A percentile compares a stretch with the other conserved stretches of the same genome.
phyloP scores from a whole-genome alignment of 1,284 basidiomycete genomes.

The Ustilago shanxiensis region DNA sequence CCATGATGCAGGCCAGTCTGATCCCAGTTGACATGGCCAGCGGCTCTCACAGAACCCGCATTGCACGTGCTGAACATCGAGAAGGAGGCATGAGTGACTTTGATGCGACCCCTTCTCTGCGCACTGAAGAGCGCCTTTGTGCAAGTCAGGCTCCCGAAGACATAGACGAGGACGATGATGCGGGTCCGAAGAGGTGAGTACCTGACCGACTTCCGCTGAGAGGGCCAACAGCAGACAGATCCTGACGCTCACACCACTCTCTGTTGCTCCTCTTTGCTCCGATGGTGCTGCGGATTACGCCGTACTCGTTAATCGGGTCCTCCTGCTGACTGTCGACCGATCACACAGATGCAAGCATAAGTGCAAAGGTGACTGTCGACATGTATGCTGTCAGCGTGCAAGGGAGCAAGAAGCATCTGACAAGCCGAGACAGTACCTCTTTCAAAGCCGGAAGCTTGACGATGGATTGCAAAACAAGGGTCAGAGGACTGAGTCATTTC shows the following conservation, averaged over 20 bases:
- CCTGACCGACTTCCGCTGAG: background rate
- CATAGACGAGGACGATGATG: slow-evolving; percentile 4
- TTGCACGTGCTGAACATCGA: slow-evolving; percentile 23
- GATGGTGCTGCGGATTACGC: too few relatives aligned
- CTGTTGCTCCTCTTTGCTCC: background rate
- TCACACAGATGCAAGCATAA: slow-evolving; percentile 46
- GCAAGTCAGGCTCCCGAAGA: background rate
- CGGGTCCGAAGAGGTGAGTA: slow-evolving; percentile 45
- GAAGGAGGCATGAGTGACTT: slow-evolving; percentile 7
- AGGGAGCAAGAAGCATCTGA: slow-evolving; percentile 15
- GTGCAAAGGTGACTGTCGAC: slow-evolving; percentile 64
- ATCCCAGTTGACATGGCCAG: slow-evolving; percentile 40
- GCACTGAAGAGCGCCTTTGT: background rate
- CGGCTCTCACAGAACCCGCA: slow-evolving; percentile 27
- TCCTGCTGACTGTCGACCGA: too few relatives aligned
- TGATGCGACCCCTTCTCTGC: background rate
- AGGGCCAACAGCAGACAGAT: background rate
- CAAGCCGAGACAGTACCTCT: slow-evolving; percentile 13
- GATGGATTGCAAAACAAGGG: background rate
- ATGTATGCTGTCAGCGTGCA: slow-evolving; percentile 61
- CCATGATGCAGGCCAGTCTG: slow-evolving; percentile 36
- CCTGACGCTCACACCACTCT: background rate
- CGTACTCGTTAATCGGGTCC: too few relatives aligned
- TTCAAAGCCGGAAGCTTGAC: slow-evolving; percentile 16
- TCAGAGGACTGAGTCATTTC: background rate